Evolutionary conservation across 306 rosid species (phyloP).

Genomic region (Rosa rugosa): DNA sequence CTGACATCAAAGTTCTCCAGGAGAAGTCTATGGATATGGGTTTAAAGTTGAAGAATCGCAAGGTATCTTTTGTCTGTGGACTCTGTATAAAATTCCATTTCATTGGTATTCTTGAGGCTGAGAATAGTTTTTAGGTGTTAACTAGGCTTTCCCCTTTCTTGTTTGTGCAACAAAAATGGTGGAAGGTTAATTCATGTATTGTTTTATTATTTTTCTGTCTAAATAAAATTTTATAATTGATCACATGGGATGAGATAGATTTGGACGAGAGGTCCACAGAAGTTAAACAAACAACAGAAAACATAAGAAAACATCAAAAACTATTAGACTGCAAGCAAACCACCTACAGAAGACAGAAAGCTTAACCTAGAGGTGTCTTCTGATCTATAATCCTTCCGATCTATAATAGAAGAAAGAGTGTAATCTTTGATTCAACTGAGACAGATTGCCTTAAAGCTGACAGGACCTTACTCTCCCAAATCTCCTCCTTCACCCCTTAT

Average conservation of each 20-base stretch:
- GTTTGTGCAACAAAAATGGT: neutral
- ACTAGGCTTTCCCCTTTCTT: neutral
- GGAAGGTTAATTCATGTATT: neutral
- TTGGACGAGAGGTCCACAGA: neutral
- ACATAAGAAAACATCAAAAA: neutral
- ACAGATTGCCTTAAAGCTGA: neutral
- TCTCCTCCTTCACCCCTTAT: neutral
- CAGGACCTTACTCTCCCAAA: neutral
- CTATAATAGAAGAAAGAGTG: neutral
- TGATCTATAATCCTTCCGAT: neutral
- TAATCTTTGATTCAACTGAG: neutral
- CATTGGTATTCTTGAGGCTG: neutral
- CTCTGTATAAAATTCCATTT: neutral
- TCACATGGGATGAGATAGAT: neutral
- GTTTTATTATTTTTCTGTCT: neutral
- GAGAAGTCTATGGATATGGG: conserved; percentile 99
- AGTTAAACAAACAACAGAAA: neutral
- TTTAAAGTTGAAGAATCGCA: conserved; percentile 93
- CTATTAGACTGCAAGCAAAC: neutral
- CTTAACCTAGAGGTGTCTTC: neutral
- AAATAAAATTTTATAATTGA: neutral
- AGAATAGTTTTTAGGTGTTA: conserved; percentile 3
- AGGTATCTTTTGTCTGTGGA: conserved; percentile 50
- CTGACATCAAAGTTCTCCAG: conserved; percentile 94
- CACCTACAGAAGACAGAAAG: neutral